These are phyloP conservation scores for Nothophaeocryptopus gaeumannii DNA, from an alignment of 2,329 filamentous ascomycete genomes.

Conservation along the genomic window DNA sequence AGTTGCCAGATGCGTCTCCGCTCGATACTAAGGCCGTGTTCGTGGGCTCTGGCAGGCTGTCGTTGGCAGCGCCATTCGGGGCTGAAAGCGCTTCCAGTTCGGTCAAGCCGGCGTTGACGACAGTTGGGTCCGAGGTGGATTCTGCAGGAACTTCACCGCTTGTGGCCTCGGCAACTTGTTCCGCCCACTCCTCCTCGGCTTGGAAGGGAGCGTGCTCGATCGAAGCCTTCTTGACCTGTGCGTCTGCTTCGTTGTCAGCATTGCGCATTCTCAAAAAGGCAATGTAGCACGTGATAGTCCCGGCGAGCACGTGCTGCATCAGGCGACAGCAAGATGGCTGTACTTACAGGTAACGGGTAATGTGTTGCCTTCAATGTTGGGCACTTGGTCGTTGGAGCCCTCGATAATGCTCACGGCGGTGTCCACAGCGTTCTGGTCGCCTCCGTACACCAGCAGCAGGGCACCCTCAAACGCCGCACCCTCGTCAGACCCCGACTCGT, in stretches of 20 bases:
- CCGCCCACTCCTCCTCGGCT: conserved; percentile 50
- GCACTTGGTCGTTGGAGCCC: conserved; percentile 64
- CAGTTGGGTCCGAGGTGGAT: conserved; percentile 61
- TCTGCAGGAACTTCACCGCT: conserved; percentile 27
- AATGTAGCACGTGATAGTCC: conserved; percentile 17
- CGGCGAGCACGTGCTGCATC: conserved; percentile 1
- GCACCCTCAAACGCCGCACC: conserved; percentile 79
- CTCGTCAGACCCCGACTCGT: conserved; percentile 65
- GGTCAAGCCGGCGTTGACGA: conserved; percentile 64
- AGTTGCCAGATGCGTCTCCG: conserved; percentile 45
- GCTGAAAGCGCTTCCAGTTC: conserved; percentile 57
- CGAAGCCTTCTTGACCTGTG: conserved; percentile 40
- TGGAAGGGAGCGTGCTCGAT: conserved; percentile 54
- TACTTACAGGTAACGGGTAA: conserved; percentile 70
- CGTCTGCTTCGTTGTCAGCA: conserved; percentile 27
- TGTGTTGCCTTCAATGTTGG: conserved; percentile 62
- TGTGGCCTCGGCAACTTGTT: conserved; percentile 47
- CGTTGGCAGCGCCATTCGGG: conserved; percentile 33
- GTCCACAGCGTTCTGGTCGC: conserved; percentile 69
- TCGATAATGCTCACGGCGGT: conserved; percentile 76
- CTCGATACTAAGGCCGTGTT: conserved; percentile 36
- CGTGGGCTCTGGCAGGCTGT: conserved; percentile 28
- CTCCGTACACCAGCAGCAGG: conserved; percentile 73
- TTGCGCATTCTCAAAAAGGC: conserved; percentile 4
- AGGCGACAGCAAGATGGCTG: not conserved